A percentile compares a stretch with the other conserved stretches of the same genome.
phyloP scores from a whole-genome alignment of 768 basidiomycete species.

The Cyathus striatus region DNA sequence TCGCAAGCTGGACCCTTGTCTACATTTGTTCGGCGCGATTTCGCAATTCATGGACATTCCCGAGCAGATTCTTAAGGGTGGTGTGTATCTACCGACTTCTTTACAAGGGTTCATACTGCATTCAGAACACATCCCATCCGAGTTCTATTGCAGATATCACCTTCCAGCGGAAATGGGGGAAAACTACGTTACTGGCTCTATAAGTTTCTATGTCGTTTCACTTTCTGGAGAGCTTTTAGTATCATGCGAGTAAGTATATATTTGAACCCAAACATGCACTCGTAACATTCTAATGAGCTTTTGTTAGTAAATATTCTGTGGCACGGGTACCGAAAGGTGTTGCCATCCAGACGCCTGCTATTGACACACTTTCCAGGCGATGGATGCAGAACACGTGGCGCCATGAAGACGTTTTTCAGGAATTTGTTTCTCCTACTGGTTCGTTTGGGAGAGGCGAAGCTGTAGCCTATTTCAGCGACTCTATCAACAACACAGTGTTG shows the following conservation, averaged over 20 bases:
- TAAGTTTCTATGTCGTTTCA: slow-evolving; percentile 24
- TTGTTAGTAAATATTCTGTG: slow-evolving; percentile 25
- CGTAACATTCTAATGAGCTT: no score
- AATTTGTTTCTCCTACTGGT: no score
- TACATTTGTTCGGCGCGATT: slow-evolving; percentile 27
- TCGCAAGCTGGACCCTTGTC: slow-evolving; percentile 27
- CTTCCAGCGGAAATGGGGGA: slow-evolving; percentile 23
- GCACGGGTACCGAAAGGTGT: slow-evolving; percentile 26
- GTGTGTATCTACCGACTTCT: slow-evolving; percentile 27
- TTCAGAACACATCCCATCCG: slow-evolving; percentile 19
- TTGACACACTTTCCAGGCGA: no score
- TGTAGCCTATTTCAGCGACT: no score
- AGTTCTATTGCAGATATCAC: slow-evolving; percentile 27
- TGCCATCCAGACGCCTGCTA: no score
- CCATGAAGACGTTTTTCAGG: no score
- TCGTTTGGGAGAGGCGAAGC: no score
- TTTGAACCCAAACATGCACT: no score
- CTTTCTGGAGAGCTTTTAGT: slow-evolving; percentile 20
- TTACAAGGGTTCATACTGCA: slow-evolving; percentile 22
- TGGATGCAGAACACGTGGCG: no score
- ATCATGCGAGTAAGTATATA: no score
- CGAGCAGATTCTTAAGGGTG: slow-evolving; percentile 15
- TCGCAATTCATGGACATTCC: slow-evolving; percentile 14
- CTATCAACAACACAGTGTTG: no score
- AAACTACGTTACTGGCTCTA: slow-evolving; percentile 17